Evolutionary conservation across 441 rosid genomes (phyloP), one percentile per base, ranked within the genome.

Genomic region (Brassica hybrid): DNA sequence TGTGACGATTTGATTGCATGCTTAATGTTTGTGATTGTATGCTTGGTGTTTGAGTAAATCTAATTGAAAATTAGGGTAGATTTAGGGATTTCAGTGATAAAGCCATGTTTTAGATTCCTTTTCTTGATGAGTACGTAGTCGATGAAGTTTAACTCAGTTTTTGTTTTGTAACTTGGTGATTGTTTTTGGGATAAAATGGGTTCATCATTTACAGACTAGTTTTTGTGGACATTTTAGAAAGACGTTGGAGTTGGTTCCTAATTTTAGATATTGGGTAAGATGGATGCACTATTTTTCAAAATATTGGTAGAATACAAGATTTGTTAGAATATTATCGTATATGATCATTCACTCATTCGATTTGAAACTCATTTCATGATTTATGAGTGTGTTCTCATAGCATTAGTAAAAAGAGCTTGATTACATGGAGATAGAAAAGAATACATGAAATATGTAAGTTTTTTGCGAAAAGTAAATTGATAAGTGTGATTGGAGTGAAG

Each of bases 161-260:
- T 64, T 54, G n/a, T n/a, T 70, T 70, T 76, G 71, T 54, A 19
- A 56, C 54, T 71, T 56, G 54, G 41, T 71, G 76, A 30, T 65
- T 4, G n/a, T 71, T 76, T 2, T 14, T 71, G 72, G 65, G 4
- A 38, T 71, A 13, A 10, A 18, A 77, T 23, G 50, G 7, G 66
- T 30, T 57, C 78, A 81, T 43, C 50, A 43, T 41, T 36, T 36
- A 36, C 10, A 36, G 41, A 36, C 41, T 36, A 7, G 41, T 36
- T 8, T 36, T 36, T 36, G 41, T 36, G 41, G 41, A 7, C 10
- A 36, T 36, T 36, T 36, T 7, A 36, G 41, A 36, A 36, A 36
- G 41, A 7, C 10, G 41, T 36, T 36, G 41, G 41, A 36, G 41
- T 7, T 36, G 41, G 41, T 36, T 7, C 10, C 10, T 36, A 36